Base-by-base conservation (phyloP, 371 early-diverging fungal genomes). In the Mucor velutinosus region DNA sequence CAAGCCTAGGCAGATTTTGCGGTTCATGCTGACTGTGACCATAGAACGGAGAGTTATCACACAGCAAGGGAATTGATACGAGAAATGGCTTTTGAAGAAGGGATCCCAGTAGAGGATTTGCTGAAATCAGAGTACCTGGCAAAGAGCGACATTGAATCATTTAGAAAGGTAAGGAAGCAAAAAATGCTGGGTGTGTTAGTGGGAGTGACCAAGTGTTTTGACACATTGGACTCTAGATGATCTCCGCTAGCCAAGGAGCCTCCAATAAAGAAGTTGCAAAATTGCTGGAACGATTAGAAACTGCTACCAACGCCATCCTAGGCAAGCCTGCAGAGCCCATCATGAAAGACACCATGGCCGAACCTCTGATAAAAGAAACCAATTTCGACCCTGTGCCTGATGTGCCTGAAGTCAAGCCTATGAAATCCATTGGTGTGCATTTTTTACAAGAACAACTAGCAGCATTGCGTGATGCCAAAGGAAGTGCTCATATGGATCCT, bases 381-480 rank as follows among this genome's bases (percentile, higher is more conserved):
- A 53, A 53, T 27, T 23, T 53, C 15, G 53, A 53, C 7, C 53
- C 53, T 53, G 53, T 53, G 12, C 53, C 83, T 32, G 77, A 76
- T 27, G 53, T 53, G 12, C 53, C 83, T 32, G 77, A 76, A 58
- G 81, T 80, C 3, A 60, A 61, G 17, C 74, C 88, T 23, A 84
- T 83, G 4, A 77, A 87, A 27, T 80, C 90, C 14, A 57, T 89
- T 7, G 98, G 98, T 39, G 92, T 97, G 25, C 72, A 81, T 14
- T 86, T 96, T 58, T 81, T 98, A 35, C 87, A 89, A 59, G 80
- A 84, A n/a, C 89, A 93, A 39, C 83, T 95, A 25, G 74, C 83
- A 47, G 84, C 90, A 0, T 76, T 94, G 17, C 72, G 64, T 17
- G 76, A 78, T 60, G 70, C 78, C 2, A 53, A 73, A n/a, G 66